Base-by-base conservation (phyloP, 2,329 filamentous ascomycete species). In the Aspergillus clavatus region DNA sequence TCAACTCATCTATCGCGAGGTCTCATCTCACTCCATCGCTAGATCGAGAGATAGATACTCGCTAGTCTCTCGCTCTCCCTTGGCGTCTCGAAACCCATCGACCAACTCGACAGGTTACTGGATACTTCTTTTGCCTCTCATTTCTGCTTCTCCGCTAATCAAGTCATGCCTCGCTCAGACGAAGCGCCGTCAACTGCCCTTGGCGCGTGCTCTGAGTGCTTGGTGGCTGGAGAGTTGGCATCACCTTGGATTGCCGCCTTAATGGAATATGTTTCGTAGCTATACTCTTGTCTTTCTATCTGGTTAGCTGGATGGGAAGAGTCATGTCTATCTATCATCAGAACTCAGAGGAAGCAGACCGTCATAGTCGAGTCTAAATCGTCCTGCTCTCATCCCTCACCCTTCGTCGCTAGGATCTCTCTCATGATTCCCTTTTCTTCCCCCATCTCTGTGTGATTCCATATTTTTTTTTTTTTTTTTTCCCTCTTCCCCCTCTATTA, bases 101-200 rank as follows among this genome's bases (percentile, higher is more conserved):
- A n/a, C n/a, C n/a, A 51, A 33, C 31, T 40, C 40, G 28, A 38
- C 16, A 47, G 45, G 45, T 43, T 42, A 40, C 37, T 28, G 27
- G 43, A 51, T 46, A 46, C 31, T 2, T 10, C 19, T 18, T 6
- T 10, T 35, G 11, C 59, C 56, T 56, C 58, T 51, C 53, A 58
- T 58, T 51, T 52, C 47, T 52, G 43, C 49, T 55, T 56, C 46
- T 59, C 60, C 54, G 54, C 60, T 63, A 62, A 63, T 63, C 46
- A 57, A 49, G 52, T 58, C 47, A 46, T 55, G 40, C 24, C 40
- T 14, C 7, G 14, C 27, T 21, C 41, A 38, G 46, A 28, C 38
- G 51, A 63, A 63, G 57, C 61, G 60, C 61, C 53, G 44, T 53
- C 50, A 47, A 48, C 39, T 27, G 38, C 47, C 42, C 57, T 56